Percentiles rank a stretch among this genome's conserved stretches.
phyloP scores from a whole-genome alignment of 2,329 filamentous ascomycete species.

The Didymella segeticola region DNA sequence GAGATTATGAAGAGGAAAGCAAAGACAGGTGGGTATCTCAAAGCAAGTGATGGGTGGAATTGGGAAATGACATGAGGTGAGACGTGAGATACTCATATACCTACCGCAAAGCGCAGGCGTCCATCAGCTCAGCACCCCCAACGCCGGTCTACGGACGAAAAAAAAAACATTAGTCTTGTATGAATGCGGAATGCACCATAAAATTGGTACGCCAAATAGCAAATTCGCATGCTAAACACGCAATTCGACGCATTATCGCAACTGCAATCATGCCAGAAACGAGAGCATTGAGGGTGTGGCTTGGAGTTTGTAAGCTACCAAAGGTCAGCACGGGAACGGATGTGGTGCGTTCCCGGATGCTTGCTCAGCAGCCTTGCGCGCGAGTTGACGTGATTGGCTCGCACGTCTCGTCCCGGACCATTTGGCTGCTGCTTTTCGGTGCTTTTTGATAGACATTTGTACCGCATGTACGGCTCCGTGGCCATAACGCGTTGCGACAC shows the following conservation, averaged over 20 bases:
- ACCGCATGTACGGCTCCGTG: no score
- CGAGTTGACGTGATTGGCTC: background rate
- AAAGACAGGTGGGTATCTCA: background rate
- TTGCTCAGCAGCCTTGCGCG: background rate
- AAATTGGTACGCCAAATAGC: background rate
- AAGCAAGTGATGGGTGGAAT: background rate
- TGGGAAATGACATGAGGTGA: background rate
- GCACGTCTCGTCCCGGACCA: background rate
- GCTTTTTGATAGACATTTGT: background rate
- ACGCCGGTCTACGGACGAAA: constrained; percentile 7
- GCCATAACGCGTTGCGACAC: no score
- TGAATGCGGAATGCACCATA: background rate
- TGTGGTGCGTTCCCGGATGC: background rate
- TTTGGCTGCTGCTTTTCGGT: background rate
- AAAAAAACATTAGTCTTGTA: background rate
- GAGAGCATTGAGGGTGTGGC: background rate
- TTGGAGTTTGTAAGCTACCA: constrained; percentile 11
- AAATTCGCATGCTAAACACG: background rate
- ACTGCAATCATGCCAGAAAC: background rate
- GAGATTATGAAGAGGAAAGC: background rate
- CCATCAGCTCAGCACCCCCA: background rate
- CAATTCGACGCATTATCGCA: background rate
- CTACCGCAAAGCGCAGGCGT: background rate
- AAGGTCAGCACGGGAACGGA: constrained; percentile 1
- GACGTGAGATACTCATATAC: background rate